phyloP scores from a whole-genome alignment of 202 grass and related monocot species.

The Carex sylvatica region DNA sequence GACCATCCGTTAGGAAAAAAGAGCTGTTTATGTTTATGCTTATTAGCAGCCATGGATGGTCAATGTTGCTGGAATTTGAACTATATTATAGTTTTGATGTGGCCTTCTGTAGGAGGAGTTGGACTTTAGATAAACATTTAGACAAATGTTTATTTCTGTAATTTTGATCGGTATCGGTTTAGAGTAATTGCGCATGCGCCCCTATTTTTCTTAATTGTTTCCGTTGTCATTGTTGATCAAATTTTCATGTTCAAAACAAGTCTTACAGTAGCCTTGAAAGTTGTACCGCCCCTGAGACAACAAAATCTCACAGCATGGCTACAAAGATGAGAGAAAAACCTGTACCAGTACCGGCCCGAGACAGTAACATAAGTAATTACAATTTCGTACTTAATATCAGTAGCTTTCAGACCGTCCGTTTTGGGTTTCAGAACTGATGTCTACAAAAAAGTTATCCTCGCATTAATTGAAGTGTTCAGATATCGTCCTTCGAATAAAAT shows the following conservation, averaged over 20 bases:
- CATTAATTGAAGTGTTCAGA: background rate
- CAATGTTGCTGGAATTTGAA: slow-evolving; percentile 20
- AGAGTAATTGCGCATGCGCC: background rate
- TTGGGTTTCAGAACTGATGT: too few relatives aligned
- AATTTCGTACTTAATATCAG: too few relatives aligned
- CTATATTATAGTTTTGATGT: slow-evolving; percentile 18
- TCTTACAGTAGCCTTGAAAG: background rate
- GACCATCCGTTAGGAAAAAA: slow-evolving; percentile 35
- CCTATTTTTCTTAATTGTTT: background rate
- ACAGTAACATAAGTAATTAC: too few relatives aligned
- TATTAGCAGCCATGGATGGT: slow-evolving; percentile 49
- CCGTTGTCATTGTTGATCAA: background rate
- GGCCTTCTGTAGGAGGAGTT: slow-evolving; percentile 18
- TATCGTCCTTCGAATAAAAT: background rate
- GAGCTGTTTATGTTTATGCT: slow-evolving; percentile 42
- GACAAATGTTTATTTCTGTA: slow-evolving; percentile 18
- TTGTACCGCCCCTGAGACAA: too few relatives aligned
- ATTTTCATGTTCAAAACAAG: background rate
- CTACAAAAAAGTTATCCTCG: background rate
- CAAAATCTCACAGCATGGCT: too few relatives aligned
- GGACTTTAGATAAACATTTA: slow-evolving; percentile 19
- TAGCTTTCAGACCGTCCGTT: too few relatives aligned
- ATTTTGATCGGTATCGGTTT: slow-evolving; percentile 11
- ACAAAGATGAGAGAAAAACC: too few relatives aligned
- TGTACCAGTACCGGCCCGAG: too few relatives aligned